Evolutionary conservation across 1,284 basidiomycete species (phyloP).

Genomic region (Peniophora sp.): DNA sequence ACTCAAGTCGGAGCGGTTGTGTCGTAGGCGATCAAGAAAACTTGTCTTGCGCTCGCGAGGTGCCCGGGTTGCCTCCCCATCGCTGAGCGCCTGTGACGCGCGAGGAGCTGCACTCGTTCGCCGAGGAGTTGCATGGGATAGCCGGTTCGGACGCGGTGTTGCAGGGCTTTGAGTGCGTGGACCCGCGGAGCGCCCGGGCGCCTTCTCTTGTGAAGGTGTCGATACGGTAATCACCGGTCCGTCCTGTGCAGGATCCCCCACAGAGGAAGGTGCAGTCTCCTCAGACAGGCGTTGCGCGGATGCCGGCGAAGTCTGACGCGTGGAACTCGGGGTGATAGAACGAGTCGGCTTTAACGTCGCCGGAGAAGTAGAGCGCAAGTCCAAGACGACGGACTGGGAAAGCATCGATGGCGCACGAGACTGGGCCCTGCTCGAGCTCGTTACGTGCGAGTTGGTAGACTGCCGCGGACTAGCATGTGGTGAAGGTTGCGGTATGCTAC

Average conservation of each 20-base stretch:
- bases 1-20: too few relatives aligned
- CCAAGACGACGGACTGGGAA: neutral
- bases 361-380: neutral
- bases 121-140: too few relatives aligned
- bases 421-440: too few relatives aligned
- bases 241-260: neutral
- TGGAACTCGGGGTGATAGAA: neutral
- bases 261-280: too few relatives aligned
- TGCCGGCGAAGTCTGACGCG: neutral
- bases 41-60: neutral
- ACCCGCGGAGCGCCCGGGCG: neutral
- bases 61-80: neutral
- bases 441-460: constrained; percentile 2
- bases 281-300: too few relatives aligned
- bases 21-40: neutral
- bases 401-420: too few relatives aligned
- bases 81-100: neutral
- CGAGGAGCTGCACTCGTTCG: too few relatives aligned
- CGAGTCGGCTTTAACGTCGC: neutral
- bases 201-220: neutral
- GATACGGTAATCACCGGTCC: neutral
- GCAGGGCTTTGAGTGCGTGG: too few relatives aligned
- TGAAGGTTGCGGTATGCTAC: neutral
- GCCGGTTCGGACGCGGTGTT: too few relatives aligned
- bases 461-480: neutral